phyloP scores from a whole-genome alignment of 345 rosid genomes.

The Hirschfeldia incana region DNA sequence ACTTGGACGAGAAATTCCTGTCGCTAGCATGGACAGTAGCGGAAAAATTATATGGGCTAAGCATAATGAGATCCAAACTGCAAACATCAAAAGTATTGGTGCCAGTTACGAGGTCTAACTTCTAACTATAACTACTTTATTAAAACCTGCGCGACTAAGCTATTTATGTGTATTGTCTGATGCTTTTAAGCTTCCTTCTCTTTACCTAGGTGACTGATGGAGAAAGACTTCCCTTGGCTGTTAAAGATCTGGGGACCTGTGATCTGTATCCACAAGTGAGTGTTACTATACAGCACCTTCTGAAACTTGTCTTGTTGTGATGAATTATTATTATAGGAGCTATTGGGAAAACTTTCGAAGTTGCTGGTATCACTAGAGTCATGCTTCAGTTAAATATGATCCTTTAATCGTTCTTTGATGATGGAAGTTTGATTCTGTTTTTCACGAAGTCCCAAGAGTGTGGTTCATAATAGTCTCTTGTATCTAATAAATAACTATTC shows the following conservation, averaged over 20 bases:
- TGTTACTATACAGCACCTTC: slow-evolving; percentile 26
- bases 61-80: slow-evolving; percentile 99
- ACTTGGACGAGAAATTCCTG: slow-evolving; percentile 97
- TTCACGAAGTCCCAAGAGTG: slow-evolving; percentile 6
- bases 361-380: slow-evolving; percentile 11
- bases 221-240: slow-evolving; percentile 95
- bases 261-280: slow-evolving; percentile 56
- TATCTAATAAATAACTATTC: slow-evolving; percentile 4
- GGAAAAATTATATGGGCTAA: slow-evolving; percentile 99
- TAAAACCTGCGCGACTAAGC: slow-evolving; percentile 12
- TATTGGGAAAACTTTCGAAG: slow-evolving; percentile 6
- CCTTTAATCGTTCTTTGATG: neutral
- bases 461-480: slow-evolving; percentile 9
- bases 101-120: slow-evolving; percentile 86
- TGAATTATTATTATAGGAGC: slow-evolving; percentile 9
- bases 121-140: slow-evolving; percentile 8
- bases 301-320: neutral
- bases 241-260: slow-evolving; percentile 85
- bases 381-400: slow-evolving; percentile 8
- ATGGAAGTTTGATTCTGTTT: neutral
- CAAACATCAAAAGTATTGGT: slow-evolving; percentile 94
- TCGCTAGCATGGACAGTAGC: slow-evolving; percentile 99
- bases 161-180: slow-evolving; percentile 17
- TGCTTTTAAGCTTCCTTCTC: slow-evolving; percentile 25
- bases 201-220: slow-evolving; percentile 84